A percentile compares a stretch with the other conserved stretches of the same genome.
These are phyloP conservation scores for Lachnellula hyalina DNA, from an alignment of 2,329 filamentous ascomycete species.

Conservation along the genomic window DNA sequence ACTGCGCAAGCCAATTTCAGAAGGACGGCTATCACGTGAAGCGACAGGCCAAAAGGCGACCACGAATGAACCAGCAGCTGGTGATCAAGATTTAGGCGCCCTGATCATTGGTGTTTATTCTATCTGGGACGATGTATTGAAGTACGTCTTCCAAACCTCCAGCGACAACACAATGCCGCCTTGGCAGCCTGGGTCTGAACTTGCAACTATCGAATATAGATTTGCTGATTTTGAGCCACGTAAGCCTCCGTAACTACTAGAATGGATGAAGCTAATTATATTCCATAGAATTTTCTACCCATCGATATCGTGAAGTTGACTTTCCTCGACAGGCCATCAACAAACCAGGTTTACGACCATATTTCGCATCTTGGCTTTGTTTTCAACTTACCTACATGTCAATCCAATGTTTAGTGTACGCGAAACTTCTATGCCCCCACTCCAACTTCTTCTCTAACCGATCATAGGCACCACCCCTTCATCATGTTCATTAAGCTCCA, in stretches of 20 bases:
- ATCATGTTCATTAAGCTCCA: conserved; percentile 22
- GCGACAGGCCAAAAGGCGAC: background rate
- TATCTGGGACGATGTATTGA: conserved; percentile 16
- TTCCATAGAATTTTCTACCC: conserved; percentile 15
- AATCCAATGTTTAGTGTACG: conserved; percentile 18
- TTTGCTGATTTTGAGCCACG: conserved; percentile 19
- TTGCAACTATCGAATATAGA: conserved; percentile 16
- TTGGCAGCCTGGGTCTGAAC: conserved; percentile 15
- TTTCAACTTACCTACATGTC: conserved; percentile 20
- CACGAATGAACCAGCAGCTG: background rate
- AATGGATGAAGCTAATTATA: background rate
- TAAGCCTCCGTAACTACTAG: background rate
- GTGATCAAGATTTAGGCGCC: conserved; percentile 10
- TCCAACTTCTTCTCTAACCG: background rate
- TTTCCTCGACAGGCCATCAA: conserved; percentile 17
- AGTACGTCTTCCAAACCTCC: conserved; percentile 12
- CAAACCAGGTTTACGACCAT: conserved; percentile 12
- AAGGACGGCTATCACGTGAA: conserved; percentile 3
- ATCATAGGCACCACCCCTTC: conserved; percentile 16
- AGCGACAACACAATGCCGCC: conserved; percentile 14
- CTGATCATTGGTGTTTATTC: conserved; percentile 13
- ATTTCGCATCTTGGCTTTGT: conserved; percentile 17
- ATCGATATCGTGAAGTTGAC: conserved; percentile 15
- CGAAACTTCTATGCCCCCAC: background rate
- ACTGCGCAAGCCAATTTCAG: conserved; percentile 10